These are phyloP conservation scores for Yamadazyma sp. DNA, from an alignment of 805 yeast genomes.

Conservation along the genomic window DNA sequence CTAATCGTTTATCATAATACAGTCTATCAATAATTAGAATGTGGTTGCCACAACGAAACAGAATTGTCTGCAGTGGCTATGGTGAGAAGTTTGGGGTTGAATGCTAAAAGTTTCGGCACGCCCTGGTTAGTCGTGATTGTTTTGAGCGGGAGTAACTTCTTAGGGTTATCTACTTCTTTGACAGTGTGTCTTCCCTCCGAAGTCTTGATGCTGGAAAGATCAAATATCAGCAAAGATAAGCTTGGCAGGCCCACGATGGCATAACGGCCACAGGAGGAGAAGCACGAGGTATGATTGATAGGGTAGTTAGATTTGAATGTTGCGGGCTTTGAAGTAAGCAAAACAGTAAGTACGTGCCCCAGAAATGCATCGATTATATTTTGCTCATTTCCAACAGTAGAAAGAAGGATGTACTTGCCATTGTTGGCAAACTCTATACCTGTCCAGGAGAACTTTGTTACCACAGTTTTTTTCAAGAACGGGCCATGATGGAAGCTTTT, in stretches of 20 bases:
- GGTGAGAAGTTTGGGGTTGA: constrained; percentile 60
- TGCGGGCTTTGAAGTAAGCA: neutral
- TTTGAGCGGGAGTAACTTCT: constrained; percentile 23
- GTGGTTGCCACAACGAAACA: constrained; percentile 41
- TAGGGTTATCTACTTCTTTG: constrained; percentile 20
- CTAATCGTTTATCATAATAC: too few species aligned
- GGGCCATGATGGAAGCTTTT: constrained; percentile 57
- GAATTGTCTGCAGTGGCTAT: constrained; percentile 63
- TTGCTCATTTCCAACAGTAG: constrained; percentile 54
- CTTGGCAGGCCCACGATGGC: constrained; percentile 32
- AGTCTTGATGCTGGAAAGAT: constrained; percentile 25
- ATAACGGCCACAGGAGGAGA: constrained; percentile 42
- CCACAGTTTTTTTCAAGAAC: constrained; percentile 37
- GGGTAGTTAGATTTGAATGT: constrained; percentile 26
- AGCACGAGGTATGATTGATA: constrained; percentile 32
- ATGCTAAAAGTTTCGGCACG: constrained; percentile 50
- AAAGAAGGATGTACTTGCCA: constrained; percentile 62
- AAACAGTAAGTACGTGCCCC: constrained; percentile 6
- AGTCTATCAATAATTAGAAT: too few species aligned
- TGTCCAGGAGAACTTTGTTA: constrained; percentile 45
- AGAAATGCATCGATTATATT: constrained; percentile 62
- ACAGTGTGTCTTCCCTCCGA: constrained; percentile 21
- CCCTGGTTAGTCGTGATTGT: constrained; percentile 25
- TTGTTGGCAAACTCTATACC: constrained; percentile 78
- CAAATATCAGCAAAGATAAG: constrained; percentile 29